Evolutionary conservation across 2,329 filamentous ascomycete species (phyloP).

Genomic region (Chrysoporthe cubensis): DNA sequence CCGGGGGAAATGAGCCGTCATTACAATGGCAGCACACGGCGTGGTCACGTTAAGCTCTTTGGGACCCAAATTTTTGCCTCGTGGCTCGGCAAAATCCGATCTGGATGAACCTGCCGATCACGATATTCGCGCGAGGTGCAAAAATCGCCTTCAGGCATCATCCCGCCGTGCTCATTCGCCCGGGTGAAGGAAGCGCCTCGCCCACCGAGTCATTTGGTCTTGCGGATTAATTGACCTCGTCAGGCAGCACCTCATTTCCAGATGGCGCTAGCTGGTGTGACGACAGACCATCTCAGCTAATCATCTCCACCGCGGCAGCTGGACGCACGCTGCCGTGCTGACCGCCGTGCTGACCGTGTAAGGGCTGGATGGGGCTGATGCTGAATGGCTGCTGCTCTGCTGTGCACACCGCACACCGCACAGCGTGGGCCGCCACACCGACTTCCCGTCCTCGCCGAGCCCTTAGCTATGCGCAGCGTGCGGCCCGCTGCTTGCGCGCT

Average conservation of each 20-base stretch:
- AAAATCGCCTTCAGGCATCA: constrained; percentile 2
- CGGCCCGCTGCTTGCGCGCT: constrained; percentile 3
- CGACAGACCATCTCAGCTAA: background rate
- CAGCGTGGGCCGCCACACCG: background rate
- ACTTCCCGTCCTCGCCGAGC: constrained; percentile 1
- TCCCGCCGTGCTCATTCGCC: background rate
- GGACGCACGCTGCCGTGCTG: constrained; percentile 3
- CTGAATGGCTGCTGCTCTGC: background rate
- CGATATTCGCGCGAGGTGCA: background rate
- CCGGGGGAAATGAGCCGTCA: background rate
- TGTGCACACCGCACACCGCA: background rate
- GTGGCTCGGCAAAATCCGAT: constrained; percentile 11
- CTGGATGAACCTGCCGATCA: constrained; percentile 3
- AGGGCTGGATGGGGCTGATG: constrained; percentile 1
- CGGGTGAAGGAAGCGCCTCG: background rate
- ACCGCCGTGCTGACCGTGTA: constrained; percentile 12
- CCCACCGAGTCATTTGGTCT: background rate
- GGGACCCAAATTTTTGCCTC: constrained; percentile 6
- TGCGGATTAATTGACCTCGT: background rate
- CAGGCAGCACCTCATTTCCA: background rate
- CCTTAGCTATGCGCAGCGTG: background rate
- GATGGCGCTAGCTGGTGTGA: background rate
- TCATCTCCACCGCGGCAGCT: background rate
- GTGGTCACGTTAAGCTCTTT: background rate
- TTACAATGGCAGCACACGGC: background rate